These are phyloP conservation scores for Cryphonectria radicalis DNA, from an alignment of 2,329 filamentous ascomycete genomes.

Conservation along the genomic window DNA sequence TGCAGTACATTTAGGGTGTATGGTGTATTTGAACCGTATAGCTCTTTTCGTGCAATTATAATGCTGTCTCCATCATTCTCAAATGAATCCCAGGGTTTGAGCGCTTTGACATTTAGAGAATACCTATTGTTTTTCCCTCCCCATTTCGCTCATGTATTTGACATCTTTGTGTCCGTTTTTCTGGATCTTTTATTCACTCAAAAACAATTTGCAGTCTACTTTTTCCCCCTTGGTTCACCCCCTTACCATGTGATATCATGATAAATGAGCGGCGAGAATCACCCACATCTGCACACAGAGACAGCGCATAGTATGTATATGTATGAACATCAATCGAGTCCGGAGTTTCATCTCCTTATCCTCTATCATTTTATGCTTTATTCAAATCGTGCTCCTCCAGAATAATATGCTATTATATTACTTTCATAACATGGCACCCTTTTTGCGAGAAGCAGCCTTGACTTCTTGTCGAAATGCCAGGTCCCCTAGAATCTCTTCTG, in stretches of 20 bases:
- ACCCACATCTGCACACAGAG: slow-evolving; percentile 12
- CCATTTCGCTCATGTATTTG: background rate
- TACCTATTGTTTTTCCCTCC: too few species aligned
- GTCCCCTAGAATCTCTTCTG: slow-evolving; percentile 54
- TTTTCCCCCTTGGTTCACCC: background rate
- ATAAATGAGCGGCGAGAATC: background rate
- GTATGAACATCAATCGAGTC: slow-evolving; percentile 11
- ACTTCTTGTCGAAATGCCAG: slow-evolving; percentile 50
- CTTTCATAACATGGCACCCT: background rate
- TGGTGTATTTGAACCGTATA: too few species aligned
- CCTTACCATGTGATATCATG: background rate
- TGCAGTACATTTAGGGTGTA: too few species aligned
- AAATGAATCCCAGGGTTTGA: too few species aligned
- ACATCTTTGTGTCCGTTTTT: background rate
- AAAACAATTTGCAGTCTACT: background rate
- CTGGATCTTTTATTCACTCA: background rate
- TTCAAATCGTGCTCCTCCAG: background rate
- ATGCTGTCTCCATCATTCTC: too few species aligned
- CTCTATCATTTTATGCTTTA: slow-evolving; percentile 15
- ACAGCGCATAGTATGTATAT: slow-evolving; percentile 21
- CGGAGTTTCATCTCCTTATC: slow-evolving; percentile 11
- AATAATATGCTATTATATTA: background rate
- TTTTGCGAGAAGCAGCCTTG: slow-evolving; percentile 17
- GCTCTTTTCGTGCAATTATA: too few species aligned
- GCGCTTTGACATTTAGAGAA: too few species aligned